Conservation (phyloP, 2,329 filamentous ascomycete species). For the Microthyrium microscopicum region DNA sequence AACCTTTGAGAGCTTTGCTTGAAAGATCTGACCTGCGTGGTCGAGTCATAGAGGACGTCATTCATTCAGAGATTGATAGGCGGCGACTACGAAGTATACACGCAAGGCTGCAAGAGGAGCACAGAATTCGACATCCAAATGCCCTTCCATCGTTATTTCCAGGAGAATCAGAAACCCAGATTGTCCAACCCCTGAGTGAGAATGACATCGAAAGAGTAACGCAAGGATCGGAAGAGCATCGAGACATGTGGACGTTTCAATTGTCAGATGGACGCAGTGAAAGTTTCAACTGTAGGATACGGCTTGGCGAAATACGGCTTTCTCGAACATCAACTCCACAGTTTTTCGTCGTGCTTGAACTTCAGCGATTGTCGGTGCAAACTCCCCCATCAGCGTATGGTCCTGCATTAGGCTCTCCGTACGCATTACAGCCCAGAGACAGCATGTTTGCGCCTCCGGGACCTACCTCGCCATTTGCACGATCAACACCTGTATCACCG, state of each 20-base stretch:
- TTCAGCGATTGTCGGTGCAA: constrained; percentile 3
- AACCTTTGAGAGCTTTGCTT: constrained; percentile 27
- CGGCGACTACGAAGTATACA: constrained; percentile 28
- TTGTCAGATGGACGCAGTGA: constrained; percentile 2
- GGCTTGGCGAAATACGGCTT: no score
- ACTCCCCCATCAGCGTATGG: neutral
- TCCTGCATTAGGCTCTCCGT: neutral
- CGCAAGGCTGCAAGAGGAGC: constrained; percentile 28
- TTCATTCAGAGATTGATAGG: constrained; percentile 23
- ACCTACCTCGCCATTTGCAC: neutral
- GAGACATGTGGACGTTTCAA: constrained; percentile 5
- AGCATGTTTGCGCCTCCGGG: no score
- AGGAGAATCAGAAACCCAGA: constrained; percentile 23
- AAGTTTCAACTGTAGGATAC: constrained; percentile 1
- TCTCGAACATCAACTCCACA: constrained; percentile 7
- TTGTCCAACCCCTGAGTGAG: constrained; percentile 23
- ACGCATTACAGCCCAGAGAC: neutral
- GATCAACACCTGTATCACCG: constrained; percentile 5
- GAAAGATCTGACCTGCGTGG: constrained; percentile 22
- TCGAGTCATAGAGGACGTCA: constrained; percentile 26
- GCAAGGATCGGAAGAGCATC: constrained; percentile 15
- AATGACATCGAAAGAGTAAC: constrained; percentile 27
- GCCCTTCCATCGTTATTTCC: constrained; percentile 33
- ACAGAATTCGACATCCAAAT: constrained; percentile 29
- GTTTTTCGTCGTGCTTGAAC: constrained; percentile 8